Evolutionary conservation across 768 basidiomycete genomes (phyloP), one percentile per base, ranked within the genome.

Genomic region (Suillus weaverae): DNA sequence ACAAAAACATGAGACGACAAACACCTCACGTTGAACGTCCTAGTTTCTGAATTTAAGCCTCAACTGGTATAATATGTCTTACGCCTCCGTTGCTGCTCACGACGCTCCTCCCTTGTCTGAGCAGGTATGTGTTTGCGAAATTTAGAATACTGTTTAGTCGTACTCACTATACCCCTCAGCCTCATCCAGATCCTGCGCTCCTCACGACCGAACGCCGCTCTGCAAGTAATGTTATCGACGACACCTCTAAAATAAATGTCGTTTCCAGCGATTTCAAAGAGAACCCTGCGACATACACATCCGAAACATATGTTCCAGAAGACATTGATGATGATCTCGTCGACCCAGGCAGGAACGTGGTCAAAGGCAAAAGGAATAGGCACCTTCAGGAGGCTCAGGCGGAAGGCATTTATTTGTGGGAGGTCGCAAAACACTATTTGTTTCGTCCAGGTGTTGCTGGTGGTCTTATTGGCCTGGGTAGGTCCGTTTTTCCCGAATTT

Each of bases 361-460:
- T 50, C 26, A 39, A 62, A 35, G 39, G 64, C 59, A 70, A 18
- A 76, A 74, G 61, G 70, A 77, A 80, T 70, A 76, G 77, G 57
- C 75, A 74, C 32, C 57, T 78, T 48, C 74, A 82, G 59, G 80
- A 84, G 63, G 79, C 75, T 5, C 81, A 84, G 65, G 81, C 82
- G 36, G 86, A 89, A 71, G 81, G 83, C 35, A 72, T 77, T 60
- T 81, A 87, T 63, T 69, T 86, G 13, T 89, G 84, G 84, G 76
- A 81, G 10, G 67, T 80, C 32, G 74, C 83, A 5, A 87, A 86
- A 67, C 76, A 83, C 35, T 81, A 83, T 68, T 69, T 92, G 32
- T 77, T 92, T 64, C 82, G 85, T 35, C 90, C 91, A 16, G 85
- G 86, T 32, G 85, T 90, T 60, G 87, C 88, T 11, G 89, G 92